These are phyloP conservation scores for Tolypocladium ovalisporum DNA, from an alignment of 2,329 filamentous ascomycete species.

Conservation along the genomic window DNA sequence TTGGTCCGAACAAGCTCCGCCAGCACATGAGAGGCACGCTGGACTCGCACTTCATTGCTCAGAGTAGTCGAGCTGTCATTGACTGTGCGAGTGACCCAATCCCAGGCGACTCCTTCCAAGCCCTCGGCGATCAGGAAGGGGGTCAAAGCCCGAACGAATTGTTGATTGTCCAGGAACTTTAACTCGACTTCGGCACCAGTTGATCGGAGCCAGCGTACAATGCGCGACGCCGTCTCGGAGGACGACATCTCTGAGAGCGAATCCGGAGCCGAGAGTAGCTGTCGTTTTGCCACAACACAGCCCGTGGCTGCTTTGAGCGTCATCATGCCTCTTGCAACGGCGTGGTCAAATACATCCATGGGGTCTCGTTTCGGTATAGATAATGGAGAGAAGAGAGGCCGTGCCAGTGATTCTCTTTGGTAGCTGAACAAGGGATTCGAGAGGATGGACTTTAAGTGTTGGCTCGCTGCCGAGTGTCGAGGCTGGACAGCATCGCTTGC, in stretches of 20 bases:
- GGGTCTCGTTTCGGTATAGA: slow-evolving; percentile 25
- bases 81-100: slow-evolving; percentile 36
- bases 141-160: slow-evolving; percentile 28
- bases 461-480: slow-evolving; percentile 28
- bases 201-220: slow-evolving; percentile 43
- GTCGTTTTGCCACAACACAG: slow-evolving; percentile 37
- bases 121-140: slow-evolving; percentile 42
- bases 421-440: slow-evolving; percentile 44
- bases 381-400: slow-evolving; percentile 6
- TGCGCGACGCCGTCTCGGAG: slow-evolving; percentile 34
- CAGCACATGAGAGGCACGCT: slow-evolving; percentile 21
- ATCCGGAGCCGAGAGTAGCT: slow-evolving; percentile 21
- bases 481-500: slow-evolving; percentile 7
- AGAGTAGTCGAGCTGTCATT: slow-evolving; percentile 11
- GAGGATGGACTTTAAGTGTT: slow-evolving; percentile 45
- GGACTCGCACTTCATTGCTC: slow-evolving; percentile 11
- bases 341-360: slow-evolving; percentile 45
- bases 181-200: slow-evolving; percentile 36
- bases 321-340: slow-evolving; percentile 46
- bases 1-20: slow-evolving; percentile 31
- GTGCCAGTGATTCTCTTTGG: slow-evolving; percentile 11
- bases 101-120: slow-evolving; percentile 39
- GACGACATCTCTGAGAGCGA: slow-evolving; percentile 20
- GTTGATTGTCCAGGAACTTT: slow-evolving; percentile 29
- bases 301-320: slow-evolving; percentile 40